Evolutionary conservation across 176 grass and related monocot genomes (phyloP), one percentile per base, ranked within the genome.

Genomic region (Luzula sylvatica): DNA sequence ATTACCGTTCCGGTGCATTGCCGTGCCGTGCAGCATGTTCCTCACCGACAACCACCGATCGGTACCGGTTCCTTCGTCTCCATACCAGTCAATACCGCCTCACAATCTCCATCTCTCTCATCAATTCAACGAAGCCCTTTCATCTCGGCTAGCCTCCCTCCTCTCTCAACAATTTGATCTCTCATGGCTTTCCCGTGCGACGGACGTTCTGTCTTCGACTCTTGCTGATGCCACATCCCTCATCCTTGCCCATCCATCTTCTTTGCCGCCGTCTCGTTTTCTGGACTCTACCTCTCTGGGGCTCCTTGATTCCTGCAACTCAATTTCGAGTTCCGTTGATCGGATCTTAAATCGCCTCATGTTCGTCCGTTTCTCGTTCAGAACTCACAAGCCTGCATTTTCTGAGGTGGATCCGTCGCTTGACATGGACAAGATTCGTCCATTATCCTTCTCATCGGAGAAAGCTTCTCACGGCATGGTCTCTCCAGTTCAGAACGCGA

Each of bases 21-120:
- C n/a, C n/a, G n/a, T n/a, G n/a, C n/a, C n/a, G n/a, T n/a, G n/a
- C 41, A 57, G 56, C 62, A 88, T 88, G 84, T 88, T 88, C 26
- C 74, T 88, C 74, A 52, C 74, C 25, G 74, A 83, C 42, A 88
- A 79, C 55, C 68, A 72, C 55, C 72, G 62, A 42, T 23, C 76
- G 16, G 52, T 77, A 18, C 52, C 70, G 18, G 42, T 78, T 13
- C 15, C 46, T 38, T 46, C 20, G 1, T 23, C 48, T 17, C 29
- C 21, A 13, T 32, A 32, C 29, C 29, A 61, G 32, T 38, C 1
- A 7, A 42, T 64, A 58, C 24, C 13, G 25, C 7, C 19, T 17
- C 23, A 30, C 15, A 3, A 21, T 7, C 7, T 7, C 9, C 39
- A 29, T 26, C 11, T 55, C 22, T 4, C 49, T 0, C 21, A 43